Conservation (phyloP, 2,329 filamentous ascomycete genomes). For the Ophiostoma himal-ulmi region DNA sequence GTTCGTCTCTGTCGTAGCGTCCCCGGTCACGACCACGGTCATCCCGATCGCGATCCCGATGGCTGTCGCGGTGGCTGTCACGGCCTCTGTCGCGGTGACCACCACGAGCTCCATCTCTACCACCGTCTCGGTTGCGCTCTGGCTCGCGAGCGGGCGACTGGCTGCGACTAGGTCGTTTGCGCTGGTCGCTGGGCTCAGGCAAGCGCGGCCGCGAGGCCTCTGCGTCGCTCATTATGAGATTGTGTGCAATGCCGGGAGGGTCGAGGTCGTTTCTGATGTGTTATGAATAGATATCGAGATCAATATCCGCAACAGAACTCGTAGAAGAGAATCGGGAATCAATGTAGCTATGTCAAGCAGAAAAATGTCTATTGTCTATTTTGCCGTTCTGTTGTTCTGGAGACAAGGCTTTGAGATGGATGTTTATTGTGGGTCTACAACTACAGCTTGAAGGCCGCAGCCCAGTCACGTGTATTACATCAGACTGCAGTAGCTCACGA, state of each 20-base stretch:
- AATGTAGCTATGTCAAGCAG: neutral
- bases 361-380: neutral
- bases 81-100: conserved; percentile 20
- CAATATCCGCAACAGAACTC: neutral
- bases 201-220: conserved; percentile 17
- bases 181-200: neutral
- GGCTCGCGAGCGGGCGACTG: conserved; percentile 16
- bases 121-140: neutral
- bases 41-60: conserved; percentile 26
- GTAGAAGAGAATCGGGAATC: neutral
- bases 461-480: conserved; percentile 14
- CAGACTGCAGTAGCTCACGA: neutral
- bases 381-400: neutral
- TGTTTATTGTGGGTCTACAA: conserved; percentile 13
- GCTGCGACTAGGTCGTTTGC: conserved; percentile 19
- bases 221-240: conserved; percentile 16
- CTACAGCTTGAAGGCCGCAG: neutral
- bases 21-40: neutral
- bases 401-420: conserved; percentile 6
- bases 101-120: neutral
- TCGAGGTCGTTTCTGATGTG: neutral
- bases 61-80: conserved; percentile 22
- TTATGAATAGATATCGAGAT: neutral
- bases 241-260: neutral
- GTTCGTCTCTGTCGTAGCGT: conserved; percentile 23